Evolutionary conservation across 768 basidiomycete genomes (phyloP), one percentile per base, ranked within the genome.

Genomic region (Lentinula boryana): DNA sequence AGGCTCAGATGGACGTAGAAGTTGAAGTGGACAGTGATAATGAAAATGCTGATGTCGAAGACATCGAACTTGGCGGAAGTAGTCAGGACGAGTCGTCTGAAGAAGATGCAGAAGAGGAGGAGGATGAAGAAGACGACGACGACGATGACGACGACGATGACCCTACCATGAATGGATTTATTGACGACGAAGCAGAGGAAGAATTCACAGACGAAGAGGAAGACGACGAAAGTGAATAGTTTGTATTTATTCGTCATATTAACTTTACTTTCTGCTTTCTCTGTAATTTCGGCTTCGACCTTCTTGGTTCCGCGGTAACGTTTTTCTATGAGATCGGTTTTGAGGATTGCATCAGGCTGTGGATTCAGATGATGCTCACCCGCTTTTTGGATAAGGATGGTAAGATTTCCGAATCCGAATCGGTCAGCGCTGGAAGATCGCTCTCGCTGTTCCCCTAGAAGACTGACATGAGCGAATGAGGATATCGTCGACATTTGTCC

Each of bases 101-200:
- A 16, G 58, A 58, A 32, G 56, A 50, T 10, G 56, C 46, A 33
- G 36, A 41, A 5, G 56, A 57, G 5, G 48, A 58, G 4, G 56
- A 58, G 15, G 50, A 52, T 0, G 61, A 57, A 1, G 53, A 61
- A 1, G 60, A 53, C 2, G 60, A 62, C 1, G 56, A 62, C 3
- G 61, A 62, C 2, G 62, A 58, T 9, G 58, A 63, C 36, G 62
- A 63, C 16, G 62, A 59, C 15, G 62, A 59, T 68, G 70, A 68
- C 27, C 65, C 65, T 44, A 63, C 61, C 13, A 59, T 70, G 16
- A 74, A 72, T 60, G 76, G 73, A 43, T 69, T 70, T 48, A 68
- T 70, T 13, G 75, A 79, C 16, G 78, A 78, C 12, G 76, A 76
- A 5, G 79, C 75, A 1, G 73, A 79, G 43, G 71, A 72, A 60